Base-by-base conservation (phyloP, 306 rosid species). In the Acacia acuminata region DNA sequence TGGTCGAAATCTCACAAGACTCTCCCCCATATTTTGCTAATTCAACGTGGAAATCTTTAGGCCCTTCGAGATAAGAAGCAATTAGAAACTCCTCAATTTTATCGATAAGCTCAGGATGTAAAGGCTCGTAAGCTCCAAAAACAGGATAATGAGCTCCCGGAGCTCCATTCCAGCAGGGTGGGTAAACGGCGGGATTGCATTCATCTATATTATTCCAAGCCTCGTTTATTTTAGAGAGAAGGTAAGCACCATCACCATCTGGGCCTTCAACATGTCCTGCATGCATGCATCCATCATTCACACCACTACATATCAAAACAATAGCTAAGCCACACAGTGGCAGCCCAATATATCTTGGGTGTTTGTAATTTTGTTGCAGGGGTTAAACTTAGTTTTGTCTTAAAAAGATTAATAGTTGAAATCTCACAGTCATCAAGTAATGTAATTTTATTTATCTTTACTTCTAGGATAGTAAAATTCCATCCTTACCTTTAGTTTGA, bases 121-220 rank as follows among this genome's bases (percentile, higher is more conserved):
- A 69, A 38, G 73, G 63, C 85, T 80, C 55, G 16, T 3, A 5
- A 48, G 19, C 7, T 14, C 79, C 87, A 83, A 84, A 87, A 58
- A 84, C 89, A 85, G 89, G 86, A 77, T 81, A 79, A 48, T 55
- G 83, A 71, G 81, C 44, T 56, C 80, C 82, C 30, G 88, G 88
- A 77, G 89, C 91, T 74, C 99, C 99, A 83, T 92, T 96, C 97
- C 98, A 96, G 86, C 98, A 93, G 25, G 99, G 99, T 17, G 99
- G 92, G 86, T 91, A 98, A 69, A 92, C 93, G 81, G 90, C 87
- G 55, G 90, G 88, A 83, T 88, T 90, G 84, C 82, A 84, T 55
- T 76, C 85, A 87, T 92, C 97, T 63, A 71, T 71, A 80, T 78
- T 69, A 50, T 78, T 69, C 50, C 63, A 77, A 65, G 78, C 75